Conservation (phyloP, 2,329 filamentous ascomycete genomes). For the Fusarium sambucinum region DNA sequence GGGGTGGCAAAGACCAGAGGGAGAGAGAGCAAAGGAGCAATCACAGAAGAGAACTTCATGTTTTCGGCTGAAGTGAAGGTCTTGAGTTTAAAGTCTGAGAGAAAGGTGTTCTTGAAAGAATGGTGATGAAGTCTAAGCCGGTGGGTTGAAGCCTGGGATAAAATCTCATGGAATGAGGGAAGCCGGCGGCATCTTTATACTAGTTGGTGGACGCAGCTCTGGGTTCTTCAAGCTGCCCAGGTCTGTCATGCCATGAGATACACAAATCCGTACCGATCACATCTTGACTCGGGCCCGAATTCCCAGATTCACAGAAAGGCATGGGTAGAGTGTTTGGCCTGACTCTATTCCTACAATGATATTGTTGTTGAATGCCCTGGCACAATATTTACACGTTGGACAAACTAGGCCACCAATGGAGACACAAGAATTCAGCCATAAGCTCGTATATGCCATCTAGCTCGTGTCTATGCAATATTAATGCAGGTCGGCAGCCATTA, state of each 20-base stretch:
- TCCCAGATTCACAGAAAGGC: neutral
- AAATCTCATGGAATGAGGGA: neutral
- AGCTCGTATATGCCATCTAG: slow-evolving; percentile 36
- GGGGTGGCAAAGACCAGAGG: slow-evolving; percentile 27
- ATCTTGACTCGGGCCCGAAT: too few relatives aligned
- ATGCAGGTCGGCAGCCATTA: slow-evolving; percentile 30
- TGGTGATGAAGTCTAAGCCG: slow-evolving; percentile 10
- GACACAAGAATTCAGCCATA: slow-evolving; percentile 25
- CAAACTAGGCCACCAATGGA: slow-evolving; percentile 18
- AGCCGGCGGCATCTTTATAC: slow-evolving; percentile 11
- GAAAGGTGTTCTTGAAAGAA: slow-evolving; percentile 7
- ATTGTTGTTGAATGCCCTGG: neutral
- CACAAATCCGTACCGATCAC: neutral
- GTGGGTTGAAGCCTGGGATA: slow-evolving; percentile 14
- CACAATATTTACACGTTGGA: slow-evolving; percentile 8
- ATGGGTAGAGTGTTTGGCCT: neutral
- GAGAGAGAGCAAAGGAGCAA: slow-evolving; percentile 23
- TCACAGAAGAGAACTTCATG: slow-evolving; percentile 33
- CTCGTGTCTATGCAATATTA: slow-evolving; percentile 36
- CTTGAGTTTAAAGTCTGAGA: neutral
- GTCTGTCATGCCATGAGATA: neutral
- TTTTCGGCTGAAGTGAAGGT: slow-evolving; percentile 22
- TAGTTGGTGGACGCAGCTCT: neutral
- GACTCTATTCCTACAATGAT: neutral
- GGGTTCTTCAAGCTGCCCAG: too few relatives aligned